These are phyloP conservation scores for Anethum foeniculum DNA, from an alignment of 140 eudicot species.

Conservation along the genomic window DNA sequence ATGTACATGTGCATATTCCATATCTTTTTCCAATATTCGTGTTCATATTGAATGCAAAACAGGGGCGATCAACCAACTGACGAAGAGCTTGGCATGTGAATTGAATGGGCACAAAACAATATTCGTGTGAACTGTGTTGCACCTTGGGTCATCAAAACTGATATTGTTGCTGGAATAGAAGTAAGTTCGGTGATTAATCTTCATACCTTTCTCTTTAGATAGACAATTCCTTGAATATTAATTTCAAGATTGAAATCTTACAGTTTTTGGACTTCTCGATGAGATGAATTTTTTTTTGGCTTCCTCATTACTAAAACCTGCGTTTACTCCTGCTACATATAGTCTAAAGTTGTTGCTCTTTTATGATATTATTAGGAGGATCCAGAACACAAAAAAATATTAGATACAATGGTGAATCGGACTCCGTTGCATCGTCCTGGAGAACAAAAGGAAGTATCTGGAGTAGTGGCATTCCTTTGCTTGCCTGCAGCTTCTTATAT, in stretches of 20 bases:
- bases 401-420: neutral
- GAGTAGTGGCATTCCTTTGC: neutral
- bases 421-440: neutral
- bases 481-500: slow-evolving; percentile 1
- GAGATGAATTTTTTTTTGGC: too few relatives aligned
- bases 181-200: neutral
- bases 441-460: neutral
- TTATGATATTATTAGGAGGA: neutral
- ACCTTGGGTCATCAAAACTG: slow-evolving; percentile 2
- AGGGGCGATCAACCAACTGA: neutral
- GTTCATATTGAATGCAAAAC: neutral
- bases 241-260: neutral
- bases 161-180: neutral
- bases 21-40: too few relatives aligned
- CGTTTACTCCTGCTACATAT: neutral
- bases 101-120: neutral
- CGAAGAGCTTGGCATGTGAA: neutral
- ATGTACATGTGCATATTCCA: too few relatives aligned
- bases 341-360: neutral
- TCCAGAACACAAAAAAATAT: neutral
- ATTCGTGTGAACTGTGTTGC: neutral
- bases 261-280: neutral
- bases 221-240: neutral
- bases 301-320: neutral
- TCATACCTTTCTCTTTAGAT: neutral